Evolutionary conservation across 805 yeast species (phyloP), one percentile per base, ranked within the genome.

Genomic region (Brettanomyces custersianus): DNA sequence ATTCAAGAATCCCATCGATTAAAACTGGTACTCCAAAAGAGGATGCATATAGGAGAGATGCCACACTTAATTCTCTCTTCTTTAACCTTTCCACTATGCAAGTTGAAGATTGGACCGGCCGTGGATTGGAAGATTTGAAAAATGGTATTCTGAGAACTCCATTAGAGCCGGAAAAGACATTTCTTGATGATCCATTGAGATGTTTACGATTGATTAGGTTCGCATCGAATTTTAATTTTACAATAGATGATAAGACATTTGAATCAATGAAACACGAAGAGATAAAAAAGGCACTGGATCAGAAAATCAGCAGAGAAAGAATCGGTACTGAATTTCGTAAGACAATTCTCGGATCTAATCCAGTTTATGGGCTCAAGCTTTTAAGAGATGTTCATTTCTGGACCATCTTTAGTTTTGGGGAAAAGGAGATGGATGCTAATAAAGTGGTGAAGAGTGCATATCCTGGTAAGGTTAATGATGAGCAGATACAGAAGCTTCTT

Each of bases 41-140:
- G 52, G 99, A 92, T 57, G 96, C 97, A 0, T 63, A 75, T 44
- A 70, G 99, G 49, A 68, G 99, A 52, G 99, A 92, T 61, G 97
- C 97, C 2, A 92, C 98, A 0, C 62, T 92, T 36, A 92, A 92
- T 55, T 94, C 98, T 0, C 61, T 92, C 18, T 92, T 92, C 51
- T 92, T 81, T 59, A 92, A 92, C 56, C 68, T 92, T 35, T 70
- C 70, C 36, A 71, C 77, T 4, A 65, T 65, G 11, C 46, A 68
- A 40, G 77, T 92, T 18, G 99, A 92, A 54, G 99, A 92, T 57
- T 74, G 80, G 41, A 92, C 98, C 0, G 73, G 71, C 0, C 48
- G 57, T 16, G 99, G 99, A 0, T 51, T 88, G 4, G 52, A 68
- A 6, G 99, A 92, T 56, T 62, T 92, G 43, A 46, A 66, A 29